Conservation (phyloP, 176 grass and related monocot genomes). For the Ananas comosus region DNA sequence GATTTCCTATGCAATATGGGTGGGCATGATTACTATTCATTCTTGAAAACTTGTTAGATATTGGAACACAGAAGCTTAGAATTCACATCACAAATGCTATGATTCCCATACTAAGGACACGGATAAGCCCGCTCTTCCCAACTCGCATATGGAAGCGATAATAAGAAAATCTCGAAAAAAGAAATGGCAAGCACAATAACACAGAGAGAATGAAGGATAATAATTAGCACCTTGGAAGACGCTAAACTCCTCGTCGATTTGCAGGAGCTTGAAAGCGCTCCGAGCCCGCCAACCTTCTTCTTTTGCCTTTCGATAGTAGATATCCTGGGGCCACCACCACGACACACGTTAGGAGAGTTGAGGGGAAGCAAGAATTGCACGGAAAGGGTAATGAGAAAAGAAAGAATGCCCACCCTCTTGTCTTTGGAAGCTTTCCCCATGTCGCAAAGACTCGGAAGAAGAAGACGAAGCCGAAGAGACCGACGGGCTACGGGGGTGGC, state of each 20-base stretch:
- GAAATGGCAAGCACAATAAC: no score
- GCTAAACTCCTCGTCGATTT: slow-evolving; percentile 86
- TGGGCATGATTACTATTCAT: neutral
- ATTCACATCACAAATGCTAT: no score
- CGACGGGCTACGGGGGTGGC: no score
- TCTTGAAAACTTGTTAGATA: neutral
- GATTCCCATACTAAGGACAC: no score
- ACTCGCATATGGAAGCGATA: no score
- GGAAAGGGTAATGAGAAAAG: neutral
- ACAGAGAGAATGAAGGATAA: neutral
- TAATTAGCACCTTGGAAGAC: slow-evolving; percentile 40
- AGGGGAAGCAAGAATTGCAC: neutral
- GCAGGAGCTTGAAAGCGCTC: slow-evolving; percentile 89
- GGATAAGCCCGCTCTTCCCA: no score
- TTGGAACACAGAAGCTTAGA: no score
- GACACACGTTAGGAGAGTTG: neutral
- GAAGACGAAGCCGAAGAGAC: no score
- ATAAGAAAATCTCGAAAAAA: no score
- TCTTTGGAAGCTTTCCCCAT: slow-evolving; percentile 80
- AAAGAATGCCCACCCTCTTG: slow-evolving; percentile 33
- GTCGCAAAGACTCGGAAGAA: neutral
- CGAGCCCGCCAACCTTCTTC: slow-evolving; percentile 80
- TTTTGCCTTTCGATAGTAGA: slow-evolving; percentile 85
- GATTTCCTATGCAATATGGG: no score
- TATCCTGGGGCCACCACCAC: slow-evolving; percentile 28